Conservation (phyloP, 345 rosid species). For the Sonneratia alba region DNA sequence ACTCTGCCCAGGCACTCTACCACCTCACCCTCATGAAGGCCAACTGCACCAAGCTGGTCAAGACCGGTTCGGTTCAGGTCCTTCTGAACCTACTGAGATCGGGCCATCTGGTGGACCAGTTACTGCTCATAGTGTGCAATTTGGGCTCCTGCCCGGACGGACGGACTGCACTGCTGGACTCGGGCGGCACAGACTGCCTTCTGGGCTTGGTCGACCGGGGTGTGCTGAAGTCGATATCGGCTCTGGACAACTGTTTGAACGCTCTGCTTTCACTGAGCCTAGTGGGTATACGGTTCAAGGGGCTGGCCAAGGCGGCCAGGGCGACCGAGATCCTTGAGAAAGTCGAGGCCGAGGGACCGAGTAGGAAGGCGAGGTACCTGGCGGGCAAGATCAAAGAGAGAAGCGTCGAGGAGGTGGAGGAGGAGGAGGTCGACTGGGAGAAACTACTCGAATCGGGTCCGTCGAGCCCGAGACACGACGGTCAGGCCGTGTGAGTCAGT, state of each 20-base stretch:
- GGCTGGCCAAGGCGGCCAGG: slow-evolving; percentile 59
- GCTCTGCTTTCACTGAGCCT: slow-evolving; percentile 55
- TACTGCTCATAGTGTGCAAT: slow-evolving; percentile 45
- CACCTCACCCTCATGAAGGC: slow-evolving; percentile 65
- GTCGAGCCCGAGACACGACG: slow-evolving; percentile 14
- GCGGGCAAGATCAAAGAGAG: slow-evolving; percentile 38
- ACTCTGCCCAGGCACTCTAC: slow-evolving; percentile 78
- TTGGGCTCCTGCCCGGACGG: slow-evolving; percentile 48
- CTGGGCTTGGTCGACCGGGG: slow-evolving; percentile 31
- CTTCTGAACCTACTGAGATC: slow-evolving; percentile 49
- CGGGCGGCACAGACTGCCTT: slow-evolving; percentile 71
- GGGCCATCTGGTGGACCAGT: slow-evolving; percentile 39
- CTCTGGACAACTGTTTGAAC: slow-evolving; percentile 49
- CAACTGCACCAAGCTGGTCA: slow-evolving; percentile 53
- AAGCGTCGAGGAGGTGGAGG: slow-evolving; percentile 21
- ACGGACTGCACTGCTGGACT: slow-evolving; percentile 54
- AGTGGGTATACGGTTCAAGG: slow-evolving; percentile 57
- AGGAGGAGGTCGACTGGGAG: slow-evolving; percentile 69
- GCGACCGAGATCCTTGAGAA: slow-evolving; percentile 42
- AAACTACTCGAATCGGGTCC: slow-evolving; percentile 51
- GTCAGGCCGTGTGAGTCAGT: not conserved
- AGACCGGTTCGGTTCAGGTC: slow-evolving; percentile 48
- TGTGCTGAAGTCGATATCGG: slow-evolving; percentile 31
- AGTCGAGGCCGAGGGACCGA: slow-evolving; percentile 43
- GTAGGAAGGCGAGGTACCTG: slow-evolving; percentile 39